Percentiles rank a stretch among this genome's conserved stretches.
phyloP scores from a whole-genome alignment of 129 eudicot genomes.

The Arctium lappa region DNA sequence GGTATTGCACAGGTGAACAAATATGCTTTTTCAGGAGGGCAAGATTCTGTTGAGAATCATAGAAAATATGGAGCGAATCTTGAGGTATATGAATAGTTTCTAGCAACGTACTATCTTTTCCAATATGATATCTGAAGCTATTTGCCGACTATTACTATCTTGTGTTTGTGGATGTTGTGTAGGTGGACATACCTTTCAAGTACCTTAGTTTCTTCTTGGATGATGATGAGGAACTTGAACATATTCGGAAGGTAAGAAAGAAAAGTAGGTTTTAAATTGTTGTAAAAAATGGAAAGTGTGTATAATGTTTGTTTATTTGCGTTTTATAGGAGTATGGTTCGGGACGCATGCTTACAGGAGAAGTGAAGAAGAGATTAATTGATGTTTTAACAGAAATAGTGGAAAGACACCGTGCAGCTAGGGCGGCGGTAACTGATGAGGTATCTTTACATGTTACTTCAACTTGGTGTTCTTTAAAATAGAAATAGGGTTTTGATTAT shows the following conservation, averaged over 20 bases:
- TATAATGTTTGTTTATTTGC: neutral
- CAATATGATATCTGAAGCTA: neutral
- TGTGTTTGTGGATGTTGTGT: conserved; percentile 6
- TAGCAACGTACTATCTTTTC: neutral
- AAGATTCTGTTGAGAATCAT: conserved; percentile 84
- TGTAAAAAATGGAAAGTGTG: neutral
- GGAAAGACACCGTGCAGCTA: conserved; percentile 82
- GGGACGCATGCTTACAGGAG: conserved; percentile 95
- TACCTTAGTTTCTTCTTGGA: conserved; percentile 96
- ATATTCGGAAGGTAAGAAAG: conserved; percentile 56
- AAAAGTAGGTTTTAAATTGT: too few relatives aligned
- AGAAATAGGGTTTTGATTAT: neutral
- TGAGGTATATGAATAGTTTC: conserved; percentile 47
- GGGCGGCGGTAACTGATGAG: conserved; percentile 94
- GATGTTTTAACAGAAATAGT: conserved; percentile 73
- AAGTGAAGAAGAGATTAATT: conserved; percentile 63
- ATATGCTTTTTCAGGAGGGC: conserved; percentile 96
- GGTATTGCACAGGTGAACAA: conserved; percentile 56
- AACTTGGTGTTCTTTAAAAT: neutral
- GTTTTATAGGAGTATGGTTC: conserved; percentile 76
- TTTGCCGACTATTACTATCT: neutral
- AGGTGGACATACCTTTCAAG: conserved; percentile 92
- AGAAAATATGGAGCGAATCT: conserved; percentile 84
- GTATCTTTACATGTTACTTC: conserved; percentile 25
- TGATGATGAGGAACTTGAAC: conserved; percentile 85